These are phyloP conservation scores for Baeospora myosura DNA, from an alignment of 1,284 basidiomycete genomes.

Conservation along the genomic window DNA sequence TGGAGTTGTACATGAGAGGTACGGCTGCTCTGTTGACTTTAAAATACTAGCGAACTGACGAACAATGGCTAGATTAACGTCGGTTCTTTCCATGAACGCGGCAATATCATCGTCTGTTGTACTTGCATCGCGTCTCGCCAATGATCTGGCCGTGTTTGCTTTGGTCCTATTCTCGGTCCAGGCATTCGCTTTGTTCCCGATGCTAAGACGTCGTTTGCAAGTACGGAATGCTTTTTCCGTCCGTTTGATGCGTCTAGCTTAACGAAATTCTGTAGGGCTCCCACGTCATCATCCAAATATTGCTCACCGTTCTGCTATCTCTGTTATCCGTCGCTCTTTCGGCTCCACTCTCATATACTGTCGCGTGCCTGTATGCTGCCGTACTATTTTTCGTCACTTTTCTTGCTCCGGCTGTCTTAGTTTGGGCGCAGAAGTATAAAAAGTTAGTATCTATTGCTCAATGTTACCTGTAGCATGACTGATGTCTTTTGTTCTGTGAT, in stretches of 20 bases:
- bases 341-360: slow-evolving; percentile 42
- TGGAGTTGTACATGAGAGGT: slow-evolving; percentile 42
- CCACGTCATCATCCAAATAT: slow-evolving; percentile 35
- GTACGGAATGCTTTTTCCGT: slow-evolving; percentile 33
- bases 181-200: slow-evolving; percentile 80
- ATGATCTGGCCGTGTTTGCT: slow-evolving; percentile 85
- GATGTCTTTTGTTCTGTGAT: no score
- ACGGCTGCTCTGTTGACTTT: slow-evolving; percentile 4
- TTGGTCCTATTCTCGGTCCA: slow-evolving; percentile 84
- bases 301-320: slow-evolving; percentile 36
- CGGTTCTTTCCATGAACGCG: slow-evolving; percentile 90
- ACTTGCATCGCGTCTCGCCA: slow-evolving; percentile 81
- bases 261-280: slow-evolving; percentile 29
- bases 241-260: slow-evolving; percentile 5
- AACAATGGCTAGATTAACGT: slow-evolving; percentile 61
- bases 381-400: slow-evolving; percentile 57
- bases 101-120: slow-evolving; percentile 92
- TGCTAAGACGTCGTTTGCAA: slow-evolving; percentile 73
- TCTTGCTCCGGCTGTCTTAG: slow-evolving; percentile 60
- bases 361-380: slow-evolving; percentile 42
- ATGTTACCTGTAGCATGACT: slow-evolving; percentile 1
- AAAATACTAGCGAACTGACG: slow-evolving; percentile 40
- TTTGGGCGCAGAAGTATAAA: slow-evolving; percentile 81
- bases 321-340: slow-evolving; percentile 49
- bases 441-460: slow-evolving; percentile 43